phyloP scores from a whole-genome alignment of 805 yeast genomes.

The Candida namnaoensis region DNA sequence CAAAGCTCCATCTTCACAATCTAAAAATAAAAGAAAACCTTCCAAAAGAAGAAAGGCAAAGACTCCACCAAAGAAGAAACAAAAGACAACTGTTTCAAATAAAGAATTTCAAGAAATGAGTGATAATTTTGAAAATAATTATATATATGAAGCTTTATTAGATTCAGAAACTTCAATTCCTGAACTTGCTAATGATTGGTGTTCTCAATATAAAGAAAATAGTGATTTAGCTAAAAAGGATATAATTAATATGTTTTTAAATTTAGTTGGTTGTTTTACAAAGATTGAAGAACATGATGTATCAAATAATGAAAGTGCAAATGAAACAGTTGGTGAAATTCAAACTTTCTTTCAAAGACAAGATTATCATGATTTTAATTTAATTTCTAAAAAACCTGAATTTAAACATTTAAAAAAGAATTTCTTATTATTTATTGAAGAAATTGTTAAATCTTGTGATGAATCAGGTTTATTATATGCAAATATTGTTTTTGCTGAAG shows the following conservation, averaged over 20 bases:
- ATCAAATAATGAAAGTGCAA: conserved; percentile 56
- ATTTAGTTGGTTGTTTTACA: conserved; percentile 65
- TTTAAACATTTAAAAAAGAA: conserved; percentile 43
- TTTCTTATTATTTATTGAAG: conserved; percentile 45
- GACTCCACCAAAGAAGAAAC: conserved; percentile 4
- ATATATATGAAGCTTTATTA: conserved; percentile 40
- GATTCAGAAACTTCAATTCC: conserved; percentile 39
- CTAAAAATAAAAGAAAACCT: conserved; percentile 1
- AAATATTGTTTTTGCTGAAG: conserved; percentile 18
- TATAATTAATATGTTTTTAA: conserved; percentile 58
- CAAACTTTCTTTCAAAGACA: conserved; percentile 55
- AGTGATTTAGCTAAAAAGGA: conserved; percentile 44
- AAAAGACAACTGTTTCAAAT: conserved; percentile 14
- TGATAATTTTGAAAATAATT: conserved; percentile 37
- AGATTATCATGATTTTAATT: conserved; percentile 60
- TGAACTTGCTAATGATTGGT: conserved; percentile 49
- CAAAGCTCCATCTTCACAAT: background rate
- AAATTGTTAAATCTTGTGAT: conserved; percentile 42
- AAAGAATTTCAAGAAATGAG: conserved; percentile 25
- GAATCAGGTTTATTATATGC: conserved; percentile 55
- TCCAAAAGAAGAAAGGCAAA: conserved; percentile 7
- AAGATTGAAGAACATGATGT: conserved; percentile 72
- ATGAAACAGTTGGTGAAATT: conserved; percentile 66
- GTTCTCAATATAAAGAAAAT: conserved; percentile 38
- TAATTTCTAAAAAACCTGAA: conserved; percentile 40